phyloP scores from a whole-genome alignment of 2,329 filamentous ascomycete species.

The Penicillium expansum region DNA sequence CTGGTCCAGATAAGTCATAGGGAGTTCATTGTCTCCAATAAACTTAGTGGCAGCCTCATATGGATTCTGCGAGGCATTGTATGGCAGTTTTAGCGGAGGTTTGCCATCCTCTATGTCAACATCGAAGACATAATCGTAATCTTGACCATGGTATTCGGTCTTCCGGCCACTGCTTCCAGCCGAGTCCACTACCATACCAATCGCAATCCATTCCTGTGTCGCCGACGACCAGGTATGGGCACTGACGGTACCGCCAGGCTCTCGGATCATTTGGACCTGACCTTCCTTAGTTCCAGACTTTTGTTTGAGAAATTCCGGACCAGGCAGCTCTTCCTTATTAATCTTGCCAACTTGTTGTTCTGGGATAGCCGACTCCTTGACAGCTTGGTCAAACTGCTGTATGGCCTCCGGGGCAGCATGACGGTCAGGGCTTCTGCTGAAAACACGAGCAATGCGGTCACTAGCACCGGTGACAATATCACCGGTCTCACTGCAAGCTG shows the following conservation, averaged over 20 bases:
- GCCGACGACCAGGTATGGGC: slow-evolving; percentile 82
- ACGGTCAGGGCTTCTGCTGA: slow-evolving; percentile 69
- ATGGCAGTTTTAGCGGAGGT: slow-evolving; percentile 88
- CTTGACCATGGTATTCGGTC: slow-evolving; percentile 73
- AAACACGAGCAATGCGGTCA: slow-evolving; percentile 80
- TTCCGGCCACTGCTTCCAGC: slow-evolving; percentile 79
- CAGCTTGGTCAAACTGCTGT: slow-evolving; percentile 73
- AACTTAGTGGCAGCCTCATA: slow-evolving; percentile 92
- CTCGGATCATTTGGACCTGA: slow-evolving; percentile 87
- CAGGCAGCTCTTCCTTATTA: slow-evolving; percentile 88
- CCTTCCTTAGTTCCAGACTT: slow-evolving; percentile 93
- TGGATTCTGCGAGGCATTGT: slow-evolving; percentile 86
- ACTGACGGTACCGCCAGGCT: slow-evolving; percentile 75
- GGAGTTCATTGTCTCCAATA: slow-evolving; percentile 81
- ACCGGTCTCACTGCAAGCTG: slow-evolving; percentile 75
- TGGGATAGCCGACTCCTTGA: slow-evolving; percentile 80
- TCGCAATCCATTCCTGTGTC: slow-evolving; percentile 73
- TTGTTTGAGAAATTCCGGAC: slow-evolving; percentile 77
- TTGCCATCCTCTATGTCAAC: slow-evolving; percentile 95
- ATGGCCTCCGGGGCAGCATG: slow-evolving; percentile 67
- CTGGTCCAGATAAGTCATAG: slow-evolving; percentile 82
- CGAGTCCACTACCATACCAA: slow-evolving; percentile 92
- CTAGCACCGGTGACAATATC: slow-evolving; percentile 94
- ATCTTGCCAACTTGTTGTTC: slow-evolving; percentile 78
- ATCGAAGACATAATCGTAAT: slow-evolving; percentile 95